Base-by-base conservation (phyloP, 2,329 filamentous ascomycete species). In the Immersiporthe knoxdaviesiana region DNA sequence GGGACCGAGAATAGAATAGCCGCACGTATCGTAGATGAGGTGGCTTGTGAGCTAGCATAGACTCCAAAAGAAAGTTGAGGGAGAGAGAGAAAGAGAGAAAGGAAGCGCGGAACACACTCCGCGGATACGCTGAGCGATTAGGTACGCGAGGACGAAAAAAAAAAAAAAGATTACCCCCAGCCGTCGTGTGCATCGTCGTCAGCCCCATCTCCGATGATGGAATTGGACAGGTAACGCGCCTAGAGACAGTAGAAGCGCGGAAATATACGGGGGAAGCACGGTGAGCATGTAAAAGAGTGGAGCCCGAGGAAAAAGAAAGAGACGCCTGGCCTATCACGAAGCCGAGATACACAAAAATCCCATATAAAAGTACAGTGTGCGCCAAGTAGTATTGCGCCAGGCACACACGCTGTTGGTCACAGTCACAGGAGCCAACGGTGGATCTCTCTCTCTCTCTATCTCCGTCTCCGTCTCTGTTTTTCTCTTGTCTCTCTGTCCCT, bases 141-240 rank as follows among this genome's bases (percentile, higher is more conserved):
- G n/a, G n/a, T n/a, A 44, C 41, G 41, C 41, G 41, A 44, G 16
- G 16, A 21, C 2, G 11, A 10, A 39, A 39, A 39, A 39, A 39
- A 12, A 12, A 39, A 39, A 12, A 39, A 8, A 12, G 11, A 10
- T 10, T 2, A 39, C 2, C 37, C 37, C 37, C 52, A 14, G 27
- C 52, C 52, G 52, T 30, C 52, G 52, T 56, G 10, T 12, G 5
- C 56, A n/a, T 37, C 18, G 56, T 59, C 56, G 56, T 59, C 56
- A 59, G 56, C 44, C 56, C 54, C 52, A 30, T 56, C 52, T 56
- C 52, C 52, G 52, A 18, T 32, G 52, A 18, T 47, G 1, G 12
- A 10, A 35, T 11, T 21, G 18, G 30, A 8, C 27, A 35, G 54
- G 44, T 47, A 47, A 47, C 44, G 44, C 44, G 44, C 1, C 21